Evolutionary conservation across 495 filamentous ascomycete genomes (phyloP).

Genomic region (Neurospora sp.): DNA sequence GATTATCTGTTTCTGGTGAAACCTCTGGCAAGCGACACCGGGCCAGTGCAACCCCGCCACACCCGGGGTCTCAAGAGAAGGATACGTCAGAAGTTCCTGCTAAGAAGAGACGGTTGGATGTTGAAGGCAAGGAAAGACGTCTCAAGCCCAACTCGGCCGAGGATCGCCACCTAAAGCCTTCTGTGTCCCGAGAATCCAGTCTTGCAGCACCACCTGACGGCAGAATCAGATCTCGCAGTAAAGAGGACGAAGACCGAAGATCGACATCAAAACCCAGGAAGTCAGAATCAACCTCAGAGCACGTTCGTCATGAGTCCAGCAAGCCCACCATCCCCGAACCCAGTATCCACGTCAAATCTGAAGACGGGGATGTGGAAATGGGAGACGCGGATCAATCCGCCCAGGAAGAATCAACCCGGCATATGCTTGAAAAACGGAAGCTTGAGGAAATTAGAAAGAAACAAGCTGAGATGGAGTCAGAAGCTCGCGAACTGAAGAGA

Average conservation of each 20-base stretch:
- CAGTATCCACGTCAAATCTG: conserved; percentile 38
- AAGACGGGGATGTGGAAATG: conserved; percentile 40
- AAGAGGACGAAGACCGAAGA: conserved; percentile 31
- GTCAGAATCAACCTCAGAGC: conserved; percentile 16
- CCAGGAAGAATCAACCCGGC: conserved; percentile 22
- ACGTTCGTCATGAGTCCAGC: conserved; percentile 27
- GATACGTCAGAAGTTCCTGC: conserved; percentile 43
- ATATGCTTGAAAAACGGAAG: conserved; percentile 30
- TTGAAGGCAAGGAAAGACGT: conserved; percentile 32
- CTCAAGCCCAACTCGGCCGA: conserved; percentile 30
- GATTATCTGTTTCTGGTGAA: conserved; percentile 37
- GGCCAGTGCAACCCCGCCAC: conserved; percentile 56
- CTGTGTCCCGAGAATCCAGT: conserved; percentile 23
- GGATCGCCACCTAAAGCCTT: conserved; percentile 28
- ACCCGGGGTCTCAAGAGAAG: conserved; percentile 42
- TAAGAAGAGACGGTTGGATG: conserved; percentile 41
- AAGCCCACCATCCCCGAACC: conserved; percentile 30
- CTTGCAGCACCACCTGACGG: conserved; percentile 11
- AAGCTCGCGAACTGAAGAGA: conserved; percentile 20
- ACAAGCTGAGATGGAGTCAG: conserved; percentile 20
- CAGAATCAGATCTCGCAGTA: conserved; percentile 15
- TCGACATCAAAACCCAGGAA: conserved; percentile 27
- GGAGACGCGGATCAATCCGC: conserved; percentile 25
- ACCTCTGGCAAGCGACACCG: conserved; percentile 53
- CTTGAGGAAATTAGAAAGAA: conserved; percentile 42